phyloP scores from a whole-genome alignment of 352 stramenopile species.

The Phytophthora meadii region DNA sequence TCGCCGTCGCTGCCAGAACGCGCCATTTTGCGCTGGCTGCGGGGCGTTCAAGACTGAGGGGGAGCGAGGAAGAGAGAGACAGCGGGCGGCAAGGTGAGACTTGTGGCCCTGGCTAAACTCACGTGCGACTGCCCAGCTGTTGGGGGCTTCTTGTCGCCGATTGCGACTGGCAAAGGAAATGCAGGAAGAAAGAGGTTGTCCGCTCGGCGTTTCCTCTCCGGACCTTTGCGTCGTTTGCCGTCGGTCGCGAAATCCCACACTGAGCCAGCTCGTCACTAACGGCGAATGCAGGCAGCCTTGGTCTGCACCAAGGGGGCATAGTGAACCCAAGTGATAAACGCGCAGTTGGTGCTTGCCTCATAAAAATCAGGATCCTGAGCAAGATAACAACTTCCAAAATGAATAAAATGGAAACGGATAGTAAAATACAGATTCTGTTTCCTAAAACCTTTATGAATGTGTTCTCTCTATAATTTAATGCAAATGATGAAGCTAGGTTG shows the following conservation, averaged over 20 bases:
- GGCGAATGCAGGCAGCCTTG: too few species aligned
- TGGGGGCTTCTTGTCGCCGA: conserved; percentile 34
- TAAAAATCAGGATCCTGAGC: conserved; percentile 23
- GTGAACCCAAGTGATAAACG: conserved; percentile 18
- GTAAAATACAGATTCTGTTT: background rate
- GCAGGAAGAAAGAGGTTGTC: conserved; percentile 21
- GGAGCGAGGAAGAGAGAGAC: conserved; percentile 21
- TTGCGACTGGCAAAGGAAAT: conserved; percentile 28
- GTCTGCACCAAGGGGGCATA: conserved; percentile 7
- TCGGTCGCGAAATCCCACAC: conserved; percentile 39
- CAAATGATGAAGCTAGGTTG: too few species aligned
- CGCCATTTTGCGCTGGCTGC: conserved; percentile 44
- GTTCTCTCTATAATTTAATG: background rate
- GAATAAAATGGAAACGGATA: background rate
- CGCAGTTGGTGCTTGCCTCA: background rate
- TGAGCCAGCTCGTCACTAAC: conserved; percentile 17
- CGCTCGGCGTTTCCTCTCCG: conserved; percentile 29
- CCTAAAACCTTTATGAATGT: background rate
- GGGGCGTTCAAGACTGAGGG: conserved; percentile 45
- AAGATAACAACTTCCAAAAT: background rate
- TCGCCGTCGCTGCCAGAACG: conserved; percentile 59
- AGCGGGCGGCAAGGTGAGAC: conserved; percentile 12
- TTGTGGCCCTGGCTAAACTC: conserved; percentile 25
- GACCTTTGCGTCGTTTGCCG: conserved; percentile 33
- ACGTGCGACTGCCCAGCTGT: conserved; percentile 41